A percentile compares a stretch with the other conserved stretches of the same genome.
phyloP scores from a whole-genome alignment of 1,284 basidiomycete species.

The Ganoderma resinaceum region DNA sequence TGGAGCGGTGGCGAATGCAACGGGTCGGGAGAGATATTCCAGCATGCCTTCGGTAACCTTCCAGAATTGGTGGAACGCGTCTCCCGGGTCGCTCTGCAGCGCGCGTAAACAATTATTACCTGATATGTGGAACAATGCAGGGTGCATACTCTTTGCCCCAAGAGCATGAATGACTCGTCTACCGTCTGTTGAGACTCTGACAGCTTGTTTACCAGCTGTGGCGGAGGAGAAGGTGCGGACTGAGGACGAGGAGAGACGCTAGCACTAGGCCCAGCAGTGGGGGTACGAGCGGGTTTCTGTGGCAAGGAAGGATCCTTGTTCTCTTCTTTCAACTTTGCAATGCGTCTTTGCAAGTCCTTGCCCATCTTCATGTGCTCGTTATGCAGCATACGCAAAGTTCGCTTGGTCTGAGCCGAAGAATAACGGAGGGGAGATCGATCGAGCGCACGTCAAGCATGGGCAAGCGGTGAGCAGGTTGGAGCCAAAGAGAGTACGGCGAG shows the following conservation, averaged over 20 bases:
- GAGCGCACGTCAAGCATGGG: neutral
- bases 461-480: conserved; percentile 7
- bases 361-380: conserved; percentile 73
- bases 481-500: conserved; percentile 1
- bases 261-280: conserved; percentile 27
- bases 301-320: conserved; percentile 73
- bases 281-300: conserved; percentile 42
- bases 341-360: conserved; percentile 73
- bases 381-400: conserved; percentile 75
- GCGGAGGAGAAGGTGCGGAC: conserved; percentile 50
- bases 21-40: conserved; percentile 81
- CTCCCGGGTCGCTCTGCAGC: conserved; percentile 50
- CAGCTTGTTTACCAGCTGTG: conserved; percentile 46
- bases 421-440: neutral
- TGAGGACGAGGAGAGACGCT: conserved; percentile 33
- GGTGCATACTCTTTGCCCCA: conserved; percentile 67
- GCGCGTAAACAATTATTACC: conserved; percentile 4
- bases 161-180: conserved; percentile 85
- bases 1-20: conserved; percentile 84
- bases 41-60: conserved; percentile 83
- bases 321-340: conserved; percentile 72
- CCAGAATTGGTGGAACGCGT: conserved; percentile 88
- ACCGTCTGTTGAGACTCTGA: conserved; percentile 77
- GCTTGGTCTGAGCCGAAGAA: conserved; percentile 61
- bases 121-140: conserved; percentile 3